Percentiles rank a stretch among this genome's conserved stretches.
These are phyloP conservation scores for Eimeria sp. DNA, from an alignment of 169 alveolate genomes.

Conservation along the genomic window DNA sequence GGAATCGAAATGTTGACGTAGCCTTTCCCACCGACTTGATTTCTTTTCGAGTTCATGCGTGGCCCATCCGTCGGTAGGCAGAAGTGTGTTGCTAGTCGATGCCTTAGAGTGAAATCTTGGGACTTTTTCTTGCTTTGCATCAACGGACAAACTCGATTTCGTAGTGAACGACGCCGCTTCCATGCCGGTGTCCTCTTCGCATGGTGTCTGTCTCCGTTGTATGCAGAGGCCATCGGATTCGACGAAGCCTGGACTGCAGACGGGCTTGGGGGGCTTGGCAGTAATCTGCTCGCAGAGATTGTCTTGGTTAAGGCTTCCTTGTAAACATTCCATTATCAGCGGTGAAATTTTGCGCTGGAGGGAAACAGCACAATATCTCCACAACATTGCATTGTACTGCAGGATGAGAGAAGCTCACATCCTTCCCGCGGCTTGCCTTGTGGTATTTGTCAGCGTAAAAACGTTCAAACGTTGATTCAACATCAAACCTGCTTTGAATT, in stretches of 20 bases:
- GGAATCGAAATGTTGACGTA: not conserved
- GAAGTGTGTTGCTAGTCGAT: not conserved
- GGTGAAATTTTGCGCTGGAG: slow-evolving; percentile 5
- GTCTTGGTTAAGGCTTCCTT: slow-evolving; percentile 40
- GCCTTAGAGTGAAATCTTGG: not conserved
- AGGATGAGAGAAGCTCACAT: no score
- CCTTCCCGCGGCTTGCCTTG: not conserved
- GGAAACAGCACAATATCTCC: not conserved
- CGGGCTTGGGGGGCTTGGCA: slow-evolving; percentile 25
- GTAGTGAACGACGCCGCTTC: not conserved
- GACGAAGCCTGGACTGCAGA: slow-evolving; percentile 48
- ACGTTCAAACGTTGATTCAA: no score
- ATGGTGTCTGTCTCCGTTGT: slow-evolving; percentile 1
- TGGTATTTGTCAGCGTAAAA: not conserved
- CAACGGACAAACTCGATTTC: not conserved
- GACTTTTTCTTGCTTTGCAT: not conserved
- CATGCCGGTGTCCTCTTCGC: not conserved
- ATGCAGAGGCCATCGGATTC: slow-evolving; percentile 45
- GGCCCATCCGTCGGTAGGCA: not conserved
- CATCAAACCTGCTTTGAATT: no score
- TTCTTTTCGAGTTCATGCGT: not conserved
- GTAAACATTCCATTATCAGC: slow-evolving; percentile 35
- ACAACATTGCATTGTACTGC: not conserved
- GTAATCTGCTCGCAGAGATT: not conserved
- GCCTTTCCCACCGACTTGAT: slow-evolving; percentile 13